Evolutionary conservation across 1,284 basidiomycete genomes (phyloP).

Genomic region (Ceratobasidium sp.): DNA sequence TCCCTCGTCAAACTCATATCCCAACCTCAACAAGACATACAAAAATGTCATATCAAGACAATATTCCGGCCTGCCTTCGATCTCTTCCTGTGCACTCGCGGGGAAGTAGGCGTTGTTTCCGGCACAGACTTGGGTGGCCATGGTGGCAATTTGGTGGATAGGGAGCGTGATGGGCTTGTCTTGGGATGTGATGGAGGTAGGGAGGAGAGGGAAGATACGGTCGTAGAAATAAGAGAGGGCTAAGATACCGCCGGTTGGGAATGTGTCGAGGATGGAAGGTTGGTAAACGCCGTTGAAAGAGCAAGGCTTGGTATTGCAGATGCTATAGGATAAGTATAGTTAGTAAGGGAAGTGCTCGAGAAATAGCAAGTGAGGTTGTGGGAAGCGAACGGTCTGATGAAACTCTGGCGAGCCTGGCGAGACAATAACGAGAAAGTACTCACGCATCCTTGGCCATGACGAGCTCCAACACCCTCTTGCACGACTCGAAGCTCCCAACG

Average conservation of each 20-base stretch:
- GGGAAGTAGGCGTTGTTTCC: conserved; percentile 57
- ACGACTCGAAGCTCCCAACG: conserved; percentile 86
- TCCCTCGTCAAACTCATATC: conserved; percentile 80
- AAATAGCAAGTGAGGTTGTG: too few relatives aligned
- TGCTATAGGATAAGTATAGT: conserved; percentile 57
- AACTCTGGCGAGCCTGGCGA: neutral
- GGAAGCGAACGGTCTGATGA: too few relatives aligned
- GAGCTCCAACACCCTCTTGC: conserved; percentile 85
- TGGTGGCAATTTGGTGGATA: conserved; percentile 69
- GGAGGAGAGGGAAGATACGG: conserved; percentile 84
- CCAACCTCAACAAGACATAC: conserved; percentile 84
- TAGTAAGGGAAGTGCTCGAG: conserved; percentile 38
- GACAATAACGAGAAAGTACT: conserved; percentile 55
- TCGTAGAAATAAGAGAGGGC: conserved; percentile 98
- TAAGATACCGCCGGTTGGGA: conserved; percentile 80
- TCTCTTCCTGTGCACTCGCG: conserved; percentile 61
- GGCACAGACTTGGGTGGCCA: conserved; percentile 77
- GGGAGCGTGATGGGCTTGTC: conserved; percentile 57
- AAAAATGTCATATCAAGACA: conserved; percentile 97
- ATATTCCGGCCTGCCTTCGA: conserved; percentile 88
- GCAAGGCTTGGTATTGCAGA: conserved; percentile 91
- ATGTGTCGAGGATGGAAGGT: conserved; percentile 91
- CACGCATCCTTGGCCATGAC: conserved; percentile 97
- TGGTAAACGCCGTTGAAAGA: conserved; percentile 99
- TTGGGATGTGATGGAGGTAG: conserved; percentile 49